Evolutionary conservation across 2,329 filamentous ascomycete species (phyloP), one percentile per base, ranked within the genome.

Genomic region (Aspergillus proliferans): DNA sequence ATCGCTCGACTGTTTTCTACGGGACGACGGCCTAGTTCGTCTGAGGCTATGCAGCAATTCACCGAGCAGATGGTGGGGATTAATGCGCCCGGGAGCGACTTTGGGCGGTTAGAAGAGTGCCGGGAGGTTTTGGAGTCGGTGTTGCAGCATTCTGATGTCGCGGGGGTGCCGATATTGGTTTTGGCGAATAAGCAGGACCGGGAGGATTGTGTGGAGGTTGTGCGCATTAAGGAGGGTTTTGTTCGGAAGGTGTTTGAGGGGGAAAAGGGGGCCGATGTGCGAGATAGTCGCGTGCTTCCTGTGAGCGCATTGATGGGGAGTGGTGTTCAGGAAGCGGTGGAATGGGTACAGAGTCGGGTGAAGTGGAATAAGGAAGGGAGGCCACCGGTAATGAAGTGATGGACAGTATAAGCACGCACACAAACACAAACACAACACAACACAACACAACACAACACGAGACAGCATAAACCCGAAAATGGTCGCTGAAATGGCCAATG

Each of bases 181-280:
- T 74, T 98, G 56, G 93, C 93, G 52, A 98, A 98, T 68, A 98
- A 98, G 73, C 93, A 98, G 73, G 93, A 98, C 68, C 77, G 92
- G 2, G 93, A 98, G 71, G 93, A 97, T 70, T 97, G 92, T 59
- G 88, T 97, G 46, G 93, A 98, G 77, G 93, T 96, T 2, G 92
- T 97, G 52, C 79, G 90, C 56, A 96, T 98, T 66, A 98, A 98
- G 73, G 93, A 98, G 69, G 93, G 92, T 0, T 77, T 97, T 47
- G 91, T 98, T 46, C 86, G 95, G 71, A 90, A 87, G 73, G 91
- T 98, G 19, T 93, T 95, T 75, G 91, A 97, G 75, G 88, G 93
- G 18, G 88, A 95, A 65, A 93, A 92, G 72, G 89, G 89, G 0
- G 81, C 79, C 39, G 87, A 84, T 54, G 88, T 96, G 47, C 81